Base-by-base conservation (phyloP, 1,284 basidiomycete species). In the Boletus sp. region DNA sequence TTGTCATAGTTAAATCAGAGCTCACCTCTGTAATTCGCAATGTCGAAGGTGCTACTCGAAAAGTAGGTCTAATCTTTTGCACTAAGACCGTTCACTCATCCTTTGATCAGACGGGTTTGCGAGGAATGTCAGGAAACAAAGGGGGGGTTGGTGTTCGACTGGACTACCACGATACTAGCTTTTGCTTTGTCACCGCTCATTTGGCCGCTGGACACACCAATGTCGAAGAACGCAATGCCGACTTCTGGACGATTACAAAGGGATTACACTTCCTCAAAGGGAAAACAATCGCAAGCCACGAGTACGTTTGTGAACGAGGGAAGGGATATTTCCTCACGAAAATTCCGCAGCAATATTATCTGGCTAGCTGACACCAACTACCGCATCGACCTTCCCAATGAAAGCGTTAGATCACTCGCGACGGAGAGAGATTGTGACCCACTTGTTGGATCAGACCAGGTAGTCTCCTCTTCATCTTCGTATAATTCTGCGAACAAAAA, bases 281-380 rank as follows among this genome's bases (percentile, higher is more conserved):
- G 22, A 94, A 91, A 68, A 89, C 78, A 0, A 92, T 99, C 32
- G 74, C 80, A 16, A 85, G 84, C 57, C 96, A 99, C 59, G 90
- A 98, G 91, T 94, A 67, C 58, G 87, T 60, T 35, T 22, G 5
- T 39, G 30, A 39, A 41, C 7, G 13, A 36, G 16, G 26, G 32
- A 44, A 22, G 25, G 14, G 9, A 16, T 26, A 14, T 43, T 49
- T 48, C 26, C 50, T 58, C 23, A 62, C 44, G 4, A 42, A 42
- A 20, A 12, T 57, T 19, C 51, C 25, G 32, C 52, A 92, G 89
- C 49, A 89, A 92, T 62, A 76, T 97, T 26, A 76, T 99, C 41
- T 99, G 94, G 94, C 74, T 91, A 3, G 95, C 91, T 19, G 96
- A 99, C 65, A 88, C 85, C 46, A 99, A 99, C 66, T 99, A 99